A percentile compares a stretch with the other conserved stretches of the same genome.
Conservation (phyloP, 2,329 filamentous ascomycete genomes). For the Pseudogymnoascus sp. region DNA sequence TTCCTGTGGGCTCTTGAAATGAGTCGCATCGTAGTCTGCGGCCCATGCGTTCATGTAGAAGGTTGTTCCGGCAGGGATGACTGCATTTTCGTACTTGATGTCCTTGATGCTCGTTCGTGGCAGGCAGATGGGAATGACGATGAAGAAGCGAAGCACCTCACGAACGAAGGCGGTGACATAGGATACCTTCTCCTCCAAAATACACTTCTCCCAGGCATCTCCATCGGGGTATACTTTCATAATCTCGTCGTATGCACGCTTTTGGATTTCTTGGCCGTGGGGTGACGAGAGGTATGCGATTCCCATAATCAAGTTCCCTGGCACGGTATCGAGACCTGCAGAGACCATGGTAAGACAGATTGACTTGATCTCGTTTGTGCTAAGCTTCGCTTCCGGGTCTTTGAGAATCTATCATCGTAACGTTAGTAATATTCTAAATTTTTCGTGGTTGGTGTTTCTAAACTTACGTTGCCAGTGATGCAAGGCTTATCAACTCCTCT, state of each 20-base stretch:
- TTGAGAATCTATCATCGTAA: constrained; percentile 17
- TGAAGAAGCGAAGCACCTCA: constrained; percentile 71
- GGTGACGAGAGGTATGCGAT: constrained; percentile 66
- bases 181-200: constrained; percentile 66
- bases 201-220: constrained; percentile 69
- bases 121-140: constrained; percentile 71
- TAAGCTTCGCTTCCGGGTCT: constrained; percentile 35
- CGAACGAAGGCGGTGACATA: constrained; percentile 74
- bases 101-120: constrained; percentile 66
- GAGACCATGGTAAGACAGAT: constrained; percentile 79
- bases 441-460: not conserved
- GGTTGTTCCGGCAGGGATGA: constrained; percentile 67
- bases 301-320: constrained; percentile 72
- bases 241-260: constrained; percentile 63
- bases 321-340: constrained; percentile 74
- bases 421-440: constrained; percentile 48
- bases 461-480: constrained; percentile 57
- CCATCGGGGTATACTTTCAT: constrained; percentile 62
- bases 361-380: constrained; percentile 64
- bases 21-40: constrained; percentile 62
- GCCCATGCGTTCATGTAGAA: constrained; percentile 80
- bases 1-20: constrained; percentile 55
- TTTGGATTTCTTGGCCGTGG: constrained; percentile 63
- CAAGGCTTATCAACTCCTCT: constrained; percentile 61
- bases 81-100: constrained; percentile 58